These are phyloP conservation scores for Gloeopeniophorella convolvens DNA, from an alignment of 768 basidiomycete genomes.

Conservation along the genomic window DNA sequence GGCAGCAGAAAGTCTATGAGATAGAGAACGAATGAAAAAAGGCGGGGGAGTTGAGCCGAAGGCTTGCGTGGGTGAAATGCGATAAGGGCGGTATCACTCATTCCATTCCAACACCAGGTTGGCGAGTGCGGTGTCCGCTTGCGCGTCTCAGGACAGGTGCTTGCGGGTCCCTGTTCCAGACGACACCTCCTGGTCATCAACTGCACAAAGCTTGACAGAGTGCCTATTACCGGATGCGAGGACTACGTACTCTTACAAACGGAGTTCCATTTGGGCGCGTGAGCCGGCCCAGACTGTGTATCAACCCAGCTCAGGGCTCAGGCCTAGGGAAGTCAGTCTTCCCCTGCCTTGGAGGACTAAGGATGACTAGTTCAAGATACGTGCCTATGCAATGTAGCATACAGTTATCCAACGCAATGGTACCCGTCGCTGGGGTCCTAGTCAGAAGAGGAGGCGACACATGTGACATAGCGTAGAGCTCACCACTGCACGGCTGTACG, in stretches of 20 bases:
- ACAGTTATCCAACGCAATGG: conserved; percentile 22
- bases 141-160: conserved; percentile 13
- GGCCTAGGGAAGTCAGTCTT: conserved; percentile 24
- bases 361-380: neutral
- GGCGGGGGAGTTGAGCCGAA: neutral
- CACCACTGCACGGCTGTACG: conserved; percentile 2
- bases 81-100: too few relatives aligned
- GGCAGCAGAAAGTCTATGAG: too few relatives aligned
- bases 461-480: neutral
- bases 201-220: conserved; percentile 4
- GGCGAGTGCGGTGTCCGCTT: conserved; percentile 4
- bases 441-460: conserved; percentile 1
- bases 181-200: conserved; percentile 12
- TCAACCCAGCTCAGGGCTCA: conserved; percentile 43
- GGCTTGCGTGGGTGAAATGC: neutral
- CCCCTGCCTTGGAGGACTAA: conserved; percentile 34
- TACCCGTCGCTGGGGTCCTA: conserved; percentile 9
- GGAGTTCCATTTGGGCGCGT: conserved; percentile 43
- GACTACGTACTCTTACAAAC: conserved; percentile 44
- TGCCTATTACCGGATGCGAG: neutral
- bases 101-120: conserved; percentile 5
- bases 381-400: neutral
- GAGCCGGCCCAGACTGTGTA: conserved; percentile 33
- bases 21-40: too few relatives aligned
- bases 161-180: conserved; percentile 17